phyloP scores from a whole-genome alignment of 331 rosid species.

The Prunus yedoensis region DNA sequence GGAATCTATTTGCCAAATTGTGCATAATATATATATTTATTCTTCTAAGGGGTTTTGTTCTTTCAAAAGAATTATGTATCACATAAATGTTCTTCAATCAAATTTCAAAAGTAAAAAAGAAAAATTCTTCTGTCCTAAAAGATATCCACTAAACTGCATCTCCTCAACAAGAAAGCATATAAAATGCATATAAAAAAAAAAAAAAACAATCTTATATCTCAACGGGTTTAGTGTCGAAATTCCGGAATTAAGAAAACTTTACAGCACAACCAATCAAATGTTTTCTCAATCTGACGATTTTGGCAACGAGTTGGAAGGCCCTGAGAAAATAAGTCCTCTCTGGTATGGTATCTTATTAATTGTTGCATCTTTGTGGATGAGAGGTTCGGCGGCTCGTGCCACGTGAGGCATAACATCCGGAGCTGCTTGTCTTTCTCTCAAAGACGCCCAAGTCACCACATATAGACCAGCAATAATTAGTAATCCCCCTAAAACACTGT shows the following conservation, averaged over 20 bases:
- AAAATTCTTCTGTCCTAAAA: no score
- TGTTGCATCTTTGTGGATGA: conserved; percentile 42
- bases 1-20: no score
- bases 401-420: conserved; percentile 33
- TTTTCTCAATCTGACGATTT: conserved; percentile 59
- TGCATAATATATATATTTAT: no score
- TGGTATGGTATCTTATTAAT: conserved; percentile 41
- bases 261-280: conserved; percentile 23
- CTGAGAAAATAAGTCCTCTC: conserved; percentile 49
- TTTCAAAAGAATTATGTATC: no score
- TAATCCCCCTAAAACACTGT: conserved; percentile 74
- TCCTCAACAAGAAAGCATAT: conserved; percentile 6
- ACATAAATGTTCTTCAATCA: no score
- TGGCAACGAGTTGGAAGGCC: conserved; percentile 37
- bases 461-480: conserved; percentile 79
- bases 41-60: no score
- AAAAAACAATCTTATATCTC: not conserved
- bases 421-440: conserved; percentile 51
- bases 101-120: no score
- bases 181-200: not conserved
- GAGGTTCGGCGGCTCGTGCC: conserved; percentile 57
- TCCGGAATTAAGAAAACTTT: conserved; percentile 10
- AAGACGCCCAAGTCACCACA: conserved; percentile 80
- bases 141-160: not conserved
- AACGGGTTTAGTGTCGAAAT: not conserved